phyloP scores from a whole-genome alignment of 495 filamentous ascomycete species.

The Aspergillus hancockii region DNA sequence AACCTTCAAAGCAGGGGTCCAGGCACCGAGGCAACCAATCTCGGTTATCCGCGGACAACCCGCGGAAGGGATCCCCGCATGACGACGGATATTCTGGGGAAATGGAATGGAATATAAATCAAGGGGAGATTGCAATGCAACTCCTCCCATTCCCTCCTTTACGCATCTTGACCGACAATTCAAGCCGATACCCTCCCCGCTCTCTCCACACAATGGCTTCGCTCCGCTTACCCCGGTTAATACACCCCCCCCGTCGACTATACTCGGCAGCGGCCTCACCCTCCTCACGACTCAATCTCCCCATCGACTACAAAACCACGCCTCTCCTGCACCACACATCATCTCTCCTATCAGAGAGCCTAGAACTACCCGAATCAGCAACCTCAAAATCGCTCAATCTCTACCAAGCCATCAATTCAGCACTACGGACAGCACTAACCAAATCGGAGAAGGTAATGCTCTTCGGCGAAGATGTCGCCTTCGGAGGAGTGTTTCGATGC shows the following conservation, averaged over 20 bases:
- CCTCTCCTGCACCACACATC: conserved; percentile 79
- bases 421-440: conserved; percentile 76
- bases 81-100: conserved; percentile 9
- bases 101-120: conserved; percentile 13
- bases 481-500: conserved; percentile 95
- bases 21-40: conserved; percentile 9
- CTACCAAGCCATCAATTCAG: conserved; percentile 90
- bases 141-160: no score
- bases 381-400: conserved; percentile 84
- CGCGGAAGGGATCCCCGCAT: conserved; percentile 21
- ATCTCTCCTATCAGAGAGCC: conserved; percentile 62
- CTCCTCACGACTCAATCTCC: conserved; percentile 66
- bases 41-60: conserved; percentile 21
- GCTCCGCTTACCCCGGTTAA: conserved; percentile 3
- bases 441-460: conserved; percentile 83
- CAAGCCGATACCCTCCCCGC: not conserved
- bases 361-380: conserved; percentile 63
- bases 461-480: conserved; percentile 96
- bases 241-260: conserved; percentile 9
- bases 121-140: conserved; percentile 6
- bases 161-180: not conserved
- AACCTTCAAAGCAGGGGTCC: conserved; percentile 1
- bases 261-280: conserved; percentile 20
- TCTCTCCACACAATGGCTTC: conserved; percentile 5
- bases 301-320: conserved; percentile 84